A percentile compares a stretch with the other conserved stretches of the same genome.
Conservation (phyloP, 495 filamentous ascomycete genomes). For the Podospora sp. region DNA sequence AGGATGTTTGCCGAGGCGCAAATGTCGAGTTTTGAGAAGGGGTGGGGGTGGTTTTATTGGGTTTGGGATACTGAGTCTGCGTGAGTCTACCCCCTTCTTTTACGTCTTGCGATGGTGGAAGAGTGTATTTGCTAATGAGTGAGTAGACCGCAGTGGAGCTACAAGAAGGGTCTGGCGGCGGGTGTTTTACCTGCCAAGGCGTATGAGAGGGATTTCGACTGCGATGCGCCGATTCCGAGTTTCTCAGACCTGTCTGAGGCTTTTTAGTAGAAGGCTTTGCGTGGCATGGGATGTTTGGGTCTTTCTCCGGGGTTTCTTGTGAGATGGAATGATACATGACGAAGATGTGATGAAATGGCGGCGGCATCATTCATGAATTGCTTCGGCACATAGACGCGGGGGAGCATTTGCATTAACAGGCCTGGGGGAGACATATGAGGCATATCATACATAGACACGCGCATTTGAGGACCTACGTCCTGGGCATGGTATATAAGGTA, state of each 20-base stretch:
- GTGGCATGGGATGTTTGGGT: background rate
- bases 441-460: background rate
- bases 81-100: slow-evolving; percentile 27
- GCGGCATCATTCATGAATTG: background rate
- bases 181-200: slow-evolving; percentile 83
- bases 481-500: background rate
- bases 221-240: slow-evolving; percentile 67
- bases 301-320: background rate
- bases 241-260: slow-evolving; percentile 70
- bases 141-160: slow-evolving; percentile 86
- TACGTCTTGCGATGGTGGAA: background rate
- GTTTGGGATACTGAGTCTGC: slow-evolving; percentile 62
- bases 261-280: slow-evolving; percentile 52
- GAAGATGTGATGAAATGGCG: background rate
- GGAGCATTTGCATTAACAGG: background rate
- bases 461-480: background rate
- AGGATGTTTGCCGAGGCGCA: slow-evolving; percentile 91
- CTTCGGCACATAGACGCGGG: background rate
- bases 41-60: slow-evolving; percentile 99
- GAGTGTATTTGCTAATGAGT: slow-evolving; percentile 42
- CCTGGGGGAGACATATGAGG: background rate
- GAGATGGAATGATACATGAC: background rate
- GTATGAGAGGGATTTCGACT: slow-evolving; percentile 75
- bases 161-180: slow-evolving; percentile 78
- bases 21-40: slow-evolving; percentile 87